Conservation (phyloP, 176 grass and related monocot species). For the Avena insularis region DNA sequence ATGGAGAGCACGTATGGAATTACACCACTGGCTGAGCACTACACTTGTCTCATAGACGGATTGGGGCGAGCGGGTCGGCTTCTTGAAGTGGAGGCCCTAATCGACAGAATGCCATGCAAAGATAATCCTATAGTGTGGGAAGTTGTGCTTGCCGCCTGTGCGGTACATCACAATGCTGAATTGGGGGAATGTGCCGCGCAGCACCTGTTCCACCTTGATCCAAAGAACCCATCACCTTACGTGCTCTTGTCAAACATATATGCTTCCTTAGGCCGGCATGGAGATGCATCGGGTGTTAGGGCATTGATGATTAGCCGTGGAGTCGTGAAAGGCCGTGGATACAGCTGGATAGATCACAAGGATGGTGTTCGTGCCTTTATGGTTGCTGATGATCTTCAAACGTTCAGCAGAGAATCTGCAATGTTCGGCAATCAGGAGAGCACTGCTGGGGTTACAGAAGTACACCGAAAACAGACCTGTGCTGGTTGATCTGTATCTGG, state of each 20-base stretch:
- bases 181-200: constrained; percentile 70
- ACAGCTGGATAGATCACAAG: constrained; percentile 85
- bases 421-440: background rate
- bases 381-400: constrained; percentile 65
- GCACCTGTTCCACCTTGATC: constrained; percentile 71
- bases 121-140: constrained; percentile 86
- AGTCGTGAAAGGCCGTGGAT: constrained; percentile 71
- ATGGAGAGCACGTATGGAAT: constrained; percentile 64
- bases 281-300: constrained; percentile 72
- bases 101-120: constrained; percentile 68
- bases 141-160: constrained; percentile 82
- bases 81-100: constrained; percentile 62
- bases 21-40: constrained; percentile 74
- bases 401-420: constrained; percentile 31
- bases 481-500: constrained; percentile 36
- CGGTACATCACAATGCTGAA: constrained; percentile 71
- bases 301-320: constrained; percentile 72
- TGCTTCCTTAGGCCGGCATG: constrained; percentile 66
- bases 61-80: constrained; percentile 74
- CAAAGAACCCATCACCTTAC: constrained; percentile 77
- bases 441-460: constrained; percentile 28
- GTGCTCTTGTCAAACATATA: constrained; percentile 97
- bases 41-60: constrained; percentile 88
- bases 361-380: constrained; percentile 65
- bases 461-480: constrained; percentile 37